Evolutionary conservation across 2,329 filamentous ascomycete genomes (phyloP).

Genomic region (Mycogone perniciosa): DNA sequence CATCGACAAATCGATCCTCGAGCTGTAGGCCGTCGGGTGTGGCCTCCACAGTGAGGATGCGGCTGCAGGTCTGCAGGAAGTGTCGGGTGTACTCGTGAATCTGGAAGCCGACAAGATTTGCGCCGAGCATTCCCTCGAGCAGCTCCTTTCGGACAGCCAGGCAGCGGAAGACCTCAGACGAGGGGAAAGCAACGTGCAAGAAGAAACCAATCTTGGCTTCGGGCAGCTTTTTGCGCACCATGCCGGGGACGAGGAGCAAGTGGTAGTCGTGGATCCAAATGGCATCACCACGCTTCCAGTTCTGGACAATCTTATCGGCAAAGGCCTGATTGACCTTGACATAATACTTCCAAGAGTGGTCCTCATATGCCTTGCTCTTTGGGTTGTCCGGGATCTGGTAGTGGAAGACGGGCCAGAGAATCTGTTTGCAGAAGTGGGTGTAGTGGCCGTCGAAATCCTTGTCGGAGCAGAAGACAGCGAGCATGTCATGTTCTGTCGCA

Average conservation of each 20-base stretch:
- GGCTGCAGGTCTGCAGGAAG: constrained; percentile 92
- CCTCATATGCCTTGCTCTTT: constrained; percentile 96
- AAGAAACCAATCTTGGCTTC: constrained; percentile 97
- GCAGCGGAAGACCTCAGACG: constrained; percentile 92
- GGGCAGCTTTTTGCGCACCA: constrained; percentile 84
- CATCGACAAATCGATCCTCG: constrained; percentile 89
- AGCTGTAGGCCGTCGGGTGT: constrained; percentile 82
- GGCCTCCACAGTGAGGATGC: constrained; percentile 83
- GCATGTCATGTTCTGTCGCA: constrained; percentile 72
- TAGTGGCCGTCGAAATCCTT: constrained; percentile 94
- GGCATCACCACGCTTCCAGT: constrained; percentile 88
- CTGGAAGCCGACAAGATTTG: constrained; percentile 90
- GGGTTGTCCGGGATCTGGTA: constrained; percentile 97
- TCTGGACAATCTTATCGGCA: constrained; percentile 80
- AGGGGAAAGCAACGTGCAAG: constrained; percentile 89
- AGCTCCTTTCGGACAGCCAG: constrained; percentile 80
- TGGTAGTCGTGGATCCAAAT: constrained; percentile 98
- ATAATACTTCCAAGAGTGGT: constrained; percentile 95
- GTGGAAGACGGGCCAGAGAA: constrained; percentile 95
- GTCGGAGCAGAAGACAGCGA: constrained; percentile 81
- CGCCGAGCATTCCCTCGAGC: constrained; percentile 85
- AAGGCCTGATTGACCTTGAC: constrained; percentile 89
- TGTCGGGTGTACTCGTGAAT: constrained; percentile 89
- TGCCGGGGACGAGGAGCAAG: constrained; percentile 76
- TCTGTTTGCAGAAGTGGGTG: constrained; percentile 93